Evolutionary conservation across 257 asterid genomes (phyloP).

Genomic region (Solanum pennellii): DNA sequence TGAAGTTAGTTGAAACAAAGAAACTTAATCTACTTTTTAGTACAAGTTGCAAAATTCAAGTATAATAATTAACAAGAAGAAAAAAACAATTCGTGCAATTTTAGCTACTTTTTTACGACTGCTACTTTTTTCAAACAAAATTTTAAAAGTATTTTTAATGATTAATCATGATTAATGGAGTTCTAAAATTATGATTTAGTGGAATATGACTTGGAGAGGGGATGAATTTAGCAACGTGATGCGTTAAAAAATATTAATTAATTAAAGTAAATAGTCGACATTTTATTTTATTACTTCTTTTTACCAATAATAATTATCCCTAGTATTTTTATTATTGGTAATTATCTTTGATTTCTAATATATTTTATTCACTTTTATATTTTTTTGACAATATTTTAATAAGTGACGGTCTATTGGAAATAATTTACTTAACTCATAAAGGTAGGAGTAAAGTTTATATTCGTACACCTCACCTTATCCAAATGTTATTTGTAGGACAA

Average conservation of each 20-base stretch:
- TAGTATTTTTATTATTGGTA: not conserved
- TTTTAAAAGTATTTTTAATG: not conserved
- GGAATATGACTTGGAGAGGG: not conserved
- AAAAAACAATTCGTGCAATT: not conserved
- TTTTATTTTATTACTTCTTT: not conserved
- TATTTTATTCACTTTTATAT: not conserved
- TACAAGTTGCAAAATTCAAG: not conserved
- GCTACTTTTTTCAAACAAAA: not conserved
- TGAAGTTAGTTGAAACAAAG: not conserved
- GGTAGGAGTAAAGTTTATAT: not conserved
- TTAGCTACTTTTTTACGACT: not conserved
- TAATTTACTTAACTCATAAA: not conserved
- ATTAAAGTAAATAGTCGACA: not conserved
- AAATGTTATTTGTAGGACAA: not conserved
- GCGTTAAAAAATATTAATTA: not conserved
- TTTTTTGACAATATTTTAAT: not conserved
- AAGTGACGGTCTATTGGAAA: rapidly evolving
- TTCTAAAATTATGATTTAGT: not conserved
- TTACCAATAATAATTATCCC: not conserved
- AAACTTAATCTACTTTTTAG: not conserved
- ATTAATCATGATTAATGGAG: not conserved
- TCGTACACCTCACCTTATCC: not conserved
- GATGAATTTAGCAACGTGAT: not conserved
- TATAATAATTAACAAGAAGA: not conserved
- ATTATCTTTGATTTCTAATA: not conserved